Percentiles rank a stretch among this genome's conserved stretches.
These are phyloP conservation scores for Lasiodiplodia citricola DNA, from an alignment of 2,329 filamentous ascomycete genomes.

Conservation along the genomic window DNA sequence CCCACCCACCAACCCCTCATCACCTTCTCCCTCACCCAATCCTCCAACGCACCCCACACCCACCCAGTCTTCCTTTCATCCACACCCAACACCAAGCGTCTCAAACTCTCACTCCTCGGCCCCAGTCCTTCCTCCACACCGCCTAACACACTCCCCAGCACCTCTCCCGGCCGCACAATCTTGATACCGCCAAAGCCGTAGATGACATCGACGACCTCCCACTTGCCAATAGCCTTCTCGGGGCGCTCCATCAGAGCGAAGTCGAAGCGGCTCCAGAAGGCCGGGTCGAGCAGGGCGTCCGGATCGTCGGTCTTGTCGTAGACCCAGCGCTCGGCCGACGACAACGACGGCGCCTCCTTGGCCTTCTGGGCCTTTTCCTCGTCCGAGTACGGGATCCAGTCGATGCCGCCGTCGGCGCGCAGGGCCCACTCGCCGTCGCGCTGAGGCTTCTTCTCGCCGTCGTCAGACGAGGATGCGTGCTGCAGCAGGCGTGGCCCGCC, in stretches of 20 bases:
- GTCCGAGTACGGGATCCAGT: background rate
- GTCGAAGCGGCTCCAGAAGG: constrained; percentile 65
- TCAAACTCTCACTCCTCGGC: constrained; percentile 20
- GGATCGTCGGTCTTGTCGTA: constrained; percentile 67
- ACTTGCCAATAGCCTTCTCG: constrained; percentile 54
- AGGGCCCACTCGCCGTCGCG: constrained; percentile 19
- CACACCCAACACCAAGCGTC: constrained; percentile 28
- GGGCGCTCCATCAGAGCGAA: constrained; percentile 62
- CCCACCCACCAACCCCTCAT: constrained; percentile 62
- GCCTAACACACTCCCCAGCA: constrained; percentile 35
- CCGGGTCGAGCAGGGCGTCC: constrained; percentile 50
- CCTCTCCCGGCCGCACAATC: constrained; percentile 52
- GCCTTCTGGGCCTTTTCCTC: constrained; percentile 2
- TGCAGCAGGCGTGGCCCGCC: background rate
- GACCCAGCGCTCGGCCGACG: constrained; percentile 48
- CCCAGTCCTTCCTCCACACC: constrained; percentile 26
- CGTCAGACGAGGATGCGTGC: background rate
- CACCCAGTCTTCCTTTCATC: constrained; percentile 30
- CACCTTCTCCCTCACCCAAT: constrained; percentile 41
- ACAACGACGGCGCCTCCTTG: background rate
- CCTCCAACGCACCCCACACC: constrained; percentile 33
- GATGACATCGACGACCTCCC: constrained; percentile 58
- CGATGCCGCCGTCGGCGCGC: constrained; percentile 13
- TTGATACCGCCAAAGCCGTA: constrained; percentile 58
- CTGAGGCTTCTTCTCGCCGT: background rate